Conservation (phyloP, 208 protist species). For the Leishmania aethiopica region DNA sequence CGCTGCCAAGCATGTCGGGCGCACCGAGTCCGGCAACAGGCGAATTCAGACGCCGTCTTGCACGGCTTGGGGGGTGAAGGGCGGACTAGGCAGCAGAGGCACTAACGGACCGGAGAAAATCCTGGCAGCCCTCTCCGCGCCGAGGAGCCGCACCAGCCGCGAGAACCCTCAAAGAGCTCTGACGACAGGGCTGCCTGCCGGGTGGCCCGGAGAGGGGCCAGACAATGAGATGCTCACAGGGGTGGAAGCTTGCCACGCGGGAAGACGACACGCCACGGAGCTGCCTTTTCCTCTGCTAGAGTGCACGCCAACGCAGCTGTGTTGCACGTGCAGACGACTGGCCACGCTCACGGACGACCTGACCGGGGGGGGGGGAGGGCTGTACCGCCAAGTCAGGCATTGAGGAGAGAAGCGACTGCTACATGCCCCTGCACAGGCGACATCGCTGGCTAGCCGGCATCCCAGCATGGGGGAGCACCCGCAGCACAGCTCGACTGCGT, state of each 20-base stretch:
- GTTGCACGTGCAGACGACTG: not conserved
- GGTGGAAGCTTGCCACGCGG: not conserved
- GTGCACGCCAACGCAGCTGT: not conserved
- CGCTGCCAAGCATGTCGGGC: not conserved
- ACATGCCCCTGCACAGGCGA: too few relatives aligned
- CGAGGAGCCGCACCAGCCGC: not conserved
- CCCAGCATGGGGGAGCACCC: too few relatives aligned
- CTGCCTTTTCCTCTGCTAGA: too few relatives aligned
- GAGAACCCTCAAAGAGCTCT: too few relatives aligned
- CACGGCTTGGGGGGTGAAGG: not conserved
- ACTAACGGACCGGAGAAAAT: not conserved
- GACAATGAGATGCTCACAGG: not conserved
- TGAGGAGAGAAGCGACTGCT: too few relatives aligned
- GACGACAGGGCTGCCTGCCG: not conserved
- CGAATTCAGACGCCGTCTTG: not conserved
- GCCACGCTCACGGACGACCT: not conserved
- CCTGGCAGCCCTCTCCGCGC: not conserved
- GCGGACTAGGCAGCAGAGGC: not conserved
- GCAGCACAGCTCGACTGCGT: too few relatives aligned
- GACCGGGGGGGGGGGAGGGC: too few relatives aligned
- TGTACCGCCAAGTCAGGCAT: too few relatives aligned
- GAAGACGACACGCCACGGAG: not conserved
- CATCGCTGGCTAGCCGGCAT: too few relatives aligned
- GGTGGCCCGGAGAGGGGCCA: not conserved
- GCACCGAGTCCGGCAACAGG: not conserved